A percentile compares a stretch with the other conserved stretches of the same genome.
Evolutionary conservation across 495 filamentous ascomycete genomes (phyloP).

Genomic region (Bacidia gigantensis): DNA sequence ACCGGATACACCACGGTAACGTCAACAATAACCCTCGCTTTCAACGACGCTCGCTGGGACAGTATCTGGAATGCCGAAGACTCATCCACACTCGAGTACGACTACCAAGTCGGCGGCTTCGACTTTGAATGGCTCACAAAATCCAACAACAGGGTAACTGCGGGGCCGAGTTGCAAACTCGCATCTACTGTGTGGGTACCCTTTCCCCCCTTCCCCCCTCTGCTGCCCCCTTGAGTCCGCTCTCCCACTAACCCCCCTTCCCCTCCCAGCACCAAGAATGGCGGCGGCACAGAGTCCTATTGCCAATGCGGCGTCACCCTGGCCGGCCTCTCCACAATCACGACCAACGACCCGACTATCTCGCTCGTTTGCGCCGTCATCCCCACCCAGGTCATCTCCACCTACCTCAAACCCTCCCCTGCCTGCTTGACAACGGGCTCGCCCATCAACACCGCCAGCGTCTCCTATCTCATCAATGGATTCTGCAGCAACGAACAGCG

Average conservation of each 20-base stretch:
- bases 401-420: too few relatives aligned
- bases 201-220: not conserved
- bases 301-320: not conserved
- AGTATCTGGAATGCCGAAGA: not conserved
- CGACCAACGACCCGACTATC: not conserved
- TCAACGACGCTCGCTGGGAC: not conserved
- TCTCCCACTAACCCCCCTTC: not conserved
- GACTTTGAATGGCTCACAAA: not conserved
- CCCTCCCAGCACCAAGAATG: not conserved
- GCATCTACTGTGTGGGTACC: not conserved
- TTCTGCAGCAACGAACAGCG: not conserved
- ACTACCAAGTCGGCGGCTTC: not conserved
- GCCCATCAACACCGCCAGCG: not conserved
- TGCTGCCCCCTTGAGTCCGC: not conserved
- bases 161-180: not conserved
- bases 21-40: not conserved
- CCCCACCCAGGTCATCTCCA: too few relatives aligned
- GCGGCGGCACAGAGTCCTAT: not conserved
- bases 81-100: not conserved
- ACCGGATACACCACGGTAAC: not conserved
- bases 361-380: not conserved
- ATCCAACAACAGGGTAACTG: not conserved
- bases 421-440: too few relatives aligned
- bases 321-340: not conserved
- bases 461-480: not conserved